A percentile compares a stretch with the other conserved stretches of the same genome.
phyloP scores from a whole-genome alignment of 345 rosid species.

The Camelina neglecta region DNA sequence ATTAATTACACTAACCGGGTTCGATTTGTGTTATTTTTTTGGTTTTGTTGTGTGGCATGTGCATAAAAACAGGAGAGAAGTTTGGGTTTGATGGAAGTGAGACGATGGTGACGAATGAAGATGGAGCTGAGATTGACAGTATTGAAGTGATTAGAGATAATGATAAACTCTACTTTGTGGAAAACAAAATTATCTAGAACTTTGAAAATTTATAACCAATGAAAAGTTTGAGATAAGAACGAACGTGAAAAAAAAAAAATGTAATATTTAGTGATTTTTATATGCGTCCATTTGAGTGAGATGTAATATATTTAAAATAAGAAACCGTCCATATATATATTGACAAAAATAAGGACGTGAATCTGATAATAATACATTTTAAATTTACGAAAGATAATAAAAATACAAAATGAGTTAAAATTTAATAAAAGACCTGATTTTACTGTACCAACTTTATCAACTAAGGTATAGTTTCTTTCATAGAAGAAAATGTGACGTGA shows the following conservation, averaged over 20 bases:
- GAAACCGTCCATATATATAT: neutral
- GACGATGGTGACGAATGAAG: conserved; percentile 63
- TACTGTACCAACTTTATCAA: conserved; percentile 21
- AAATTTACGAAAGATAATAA: neutral
- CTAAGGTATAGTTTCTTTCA: conserved; percentile 9
- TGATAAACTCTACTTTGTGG: conserved; percentile 77
- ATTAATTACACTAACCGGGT: neutral
- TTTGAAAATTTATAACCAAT: neutral
- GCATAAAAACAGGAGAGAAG: conserved; percentile 60
- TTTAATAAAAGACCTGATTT: conserved; percentile 5
- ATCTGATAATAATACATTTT: neutral
- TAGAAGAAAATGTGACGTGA: conserved; percentile 41
- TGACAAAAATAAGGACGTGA: neutral
- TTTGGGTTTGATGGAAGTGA: conserved; percentile 66
- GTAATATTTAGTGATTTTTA: neutral
- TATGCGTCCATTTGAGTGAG: conserved; percentile 26
- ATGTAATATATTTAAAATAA: neutral
- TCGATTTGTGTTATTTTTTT: neutral
- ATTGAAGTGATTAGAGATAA: conserved; percentile 86
- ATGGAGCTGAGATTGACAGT: conserved; percentile 81
- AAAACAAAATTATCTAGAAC: conserved; percentile 31
- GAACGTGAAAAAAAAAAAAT: neutral
- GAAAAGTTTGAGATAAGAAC: conserved; percentile 6
- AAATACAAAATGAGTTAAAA: neutral
- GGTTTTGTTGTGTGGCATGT: neutral